phyloP scores from a whole-genome alignment of 768 basidiomycete genomes.

The Suillus subalutaceus region DNA sequence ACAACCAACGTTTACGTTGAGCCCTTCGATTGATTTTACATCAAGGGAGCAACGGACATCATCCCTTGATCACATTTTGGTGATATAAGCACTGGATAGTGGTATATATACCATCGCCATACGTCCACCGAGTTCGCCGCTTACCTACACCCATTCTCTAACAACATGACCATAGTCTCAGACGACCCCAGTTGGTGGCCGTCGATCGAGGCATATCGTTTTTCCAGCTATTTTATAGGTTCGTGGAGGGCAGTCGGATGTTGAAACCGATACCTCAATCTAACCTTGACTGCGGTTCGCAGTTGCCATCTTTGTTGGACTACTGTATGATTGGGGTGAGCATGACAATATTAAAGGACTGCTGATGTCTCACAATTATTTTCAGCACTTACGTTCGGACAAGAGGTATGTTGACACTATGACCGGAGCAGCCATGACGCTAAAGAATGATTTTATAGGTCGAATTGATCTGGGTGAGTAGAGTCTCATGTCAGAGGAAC shows the following conservation, averaged over 20 bases:
- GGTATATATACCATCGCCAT: not conserved
- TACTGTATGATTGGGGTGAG: not conserved
- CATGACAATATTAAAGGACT: not conserved
- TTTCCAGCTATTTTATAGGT: not conserved
- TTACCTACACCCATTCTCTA: not conserved
- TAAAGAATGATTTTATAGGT: not conserved
- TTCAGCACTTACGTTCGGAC: not conserved
- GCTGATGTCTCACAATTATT: not conserved
- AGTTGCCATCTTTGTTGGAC: not conserved
- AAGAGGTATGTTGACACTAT: not conserved
- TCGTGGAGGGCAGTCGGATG: not conserved
- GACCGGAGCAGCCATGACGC: not conserved
- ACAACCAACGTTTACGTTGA: no score
- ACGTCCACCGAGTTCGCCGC: not conserved
- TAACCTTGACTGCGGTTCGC: not conserved
- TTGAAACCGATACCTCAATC: not conserved
- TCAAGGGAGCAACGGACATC: no score
- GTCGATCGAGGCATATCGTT: not conserved
- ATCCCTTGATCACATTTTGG: no score
- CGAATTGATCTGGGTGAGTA: not conserved
- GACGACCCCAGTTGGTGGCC: not conserved
- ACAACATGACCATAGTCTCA: not conserved
- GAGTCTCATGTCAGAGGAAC: not conserved
- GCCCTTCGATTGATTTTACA: no score
- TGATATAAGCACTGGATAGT: no score